Evolutionary conservation across 2,329 filamentous ascomycete species (phyloP).

Genomic region (Fusarium sp.): DNA sequence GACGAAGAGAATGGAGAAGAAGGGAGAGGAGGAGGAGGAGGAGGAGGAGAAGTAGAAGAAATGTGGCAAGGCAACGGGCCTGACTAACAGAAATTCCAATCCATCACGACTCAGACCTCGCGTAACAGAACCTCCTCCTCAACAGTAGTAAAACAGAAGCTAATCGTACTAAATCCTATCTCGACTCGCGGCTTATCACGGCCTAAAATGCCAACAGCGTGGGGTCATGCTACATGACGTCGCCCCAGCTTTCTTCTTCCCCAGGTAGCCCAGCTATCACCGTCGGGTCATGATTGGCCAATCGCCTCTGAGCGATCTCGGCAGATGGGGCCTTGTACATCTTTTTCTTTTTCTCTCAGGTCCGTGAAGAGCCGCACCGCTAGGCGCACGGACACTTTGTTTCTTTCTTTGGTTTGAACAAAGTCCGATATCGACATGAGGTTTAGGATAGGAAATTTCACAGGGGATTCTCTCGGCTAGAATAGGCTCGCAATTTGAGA

Average conservation of each 20-base stretch:
- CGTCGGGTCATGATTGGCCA: slow-evolving; percentile 35
- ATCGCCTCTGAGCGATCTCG: slow-evolving; percentile 40
- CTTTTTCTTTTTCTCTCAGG: slow-evolving; percentile 34
- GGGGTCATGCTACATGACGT: slow-evolving; percentile 41
- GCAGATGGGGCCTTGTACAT: slow-evolving; percentile 25
- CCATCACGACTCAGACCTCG: slow-evolving; percentile 23
- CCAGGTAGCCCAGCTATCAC: slow-evolving; percentile 27
- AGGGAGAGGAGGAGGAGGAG: slow-evolving; percentile 3
- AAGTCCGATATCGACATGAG: neutral
- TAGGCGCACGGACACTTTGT: neutral
- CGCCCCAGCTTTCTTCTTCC: slow-evolving; percentile 13
- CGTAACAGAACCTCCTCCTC: slow-evolving; percentile 18
- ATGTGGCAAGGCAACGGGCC: slow-evolving; percentile 9
- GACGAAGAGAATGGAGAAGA: slow-evolving; percentile 10
- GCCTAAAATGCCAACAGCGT: slow-evolving; percentile 35
- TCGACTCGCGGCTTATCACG: slow-evolving; percentile 46
- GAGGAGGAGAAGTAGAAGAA: slow-evolving; percentile 13
- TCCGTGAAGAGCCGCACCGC: slow-evolving; percentile 43
- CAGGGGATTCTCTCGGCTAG: neutral
- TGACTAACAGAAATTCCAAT: slow-evolving; percentile 33
- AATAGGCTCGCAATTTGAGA: neutral
- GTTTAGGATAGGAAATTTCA: neutral
- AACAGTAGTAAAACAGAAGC: slow-evolving; percentile 1
- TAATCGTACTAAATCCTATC: slow-evolving; percentile 16
- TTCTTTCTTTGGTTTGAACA: neutral